Evolutionary conservation across 192 early-diverging fungal species (phyloP).

Genomic region (Rhizophagus prolifer): DNA sequence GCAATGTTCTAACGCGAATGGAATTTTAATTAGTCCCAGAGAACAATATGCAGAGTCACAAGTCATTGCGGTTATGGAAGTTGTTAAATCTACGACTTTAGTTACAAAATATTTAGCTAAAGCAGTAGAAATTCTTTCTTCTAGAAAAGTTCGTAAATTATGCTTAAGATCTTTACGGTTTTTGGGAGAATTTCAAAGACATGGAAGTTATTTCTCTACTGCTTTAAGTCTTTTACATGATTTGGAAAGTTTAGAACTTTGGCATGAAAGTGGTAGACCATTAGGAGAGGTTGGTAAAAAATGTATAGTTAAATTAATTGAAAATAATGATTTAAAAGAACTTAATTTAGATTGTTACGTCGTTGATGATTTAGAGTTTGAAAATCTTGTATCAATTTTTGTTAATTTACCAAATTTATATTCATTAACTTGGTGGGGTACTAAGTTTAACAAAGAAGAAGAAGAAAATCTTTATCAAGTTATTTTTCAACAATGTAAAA

Average conservation of each 20-base stretch:
- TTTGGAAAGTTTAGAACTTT: slow-evolving; percentile 10
- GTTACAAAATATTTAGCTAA: slow-evolving; percentile 14
- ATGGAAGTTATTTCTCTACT: background rate
- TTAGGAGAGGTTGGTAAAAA: slow-evolving; percentile 14
- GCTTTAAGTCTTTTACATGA: background rate
- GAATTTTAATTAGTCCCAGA: slow-evolving; percentile 9
- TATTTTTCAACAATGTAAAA: slow-evolving; percentile 18
- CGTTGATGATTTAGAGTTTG: slow-evolving; percentile 15
- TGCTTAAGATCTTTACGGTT: slow-evolving; percentile 14
- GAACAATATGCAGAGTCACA: slow-evolving; percentile 18
- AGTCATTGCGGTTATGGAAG: slow-evolving; percentile 5
- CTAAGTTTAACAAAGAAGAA: slow-evolving; percentile 4
- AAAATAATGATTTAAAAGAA: slow-evolving; percentile 13
- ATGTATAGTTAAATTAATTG: slow-evolving; percentile 4
- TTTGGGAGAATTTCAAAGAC: slow-evolving; percentile 11
- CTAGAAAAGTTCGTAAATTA: slow-evolving; percentile 1
- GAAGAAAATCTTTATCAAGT: slow-evolving; percentile 5
- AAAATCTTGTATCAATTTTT: slow-evolving; percentile 10
- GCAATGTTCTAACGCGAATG: background rate
- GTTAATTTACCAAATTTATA: background rate
- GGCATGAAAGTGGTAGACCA: slow-evolving; percentile 27
- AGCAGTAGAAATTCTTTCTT: background rate
- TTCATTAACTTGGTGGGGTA: slow-evolving; percentile 21
- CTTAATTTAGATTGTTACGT: slow-evolving; percentile 15
- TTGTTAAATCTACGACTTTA: background rate